These are phyloP conservation scores for Bothriochloa decipiens DNA, from an alignment of 176 grass and related monocot genomes.

Conservation along the genomic window DNA sequence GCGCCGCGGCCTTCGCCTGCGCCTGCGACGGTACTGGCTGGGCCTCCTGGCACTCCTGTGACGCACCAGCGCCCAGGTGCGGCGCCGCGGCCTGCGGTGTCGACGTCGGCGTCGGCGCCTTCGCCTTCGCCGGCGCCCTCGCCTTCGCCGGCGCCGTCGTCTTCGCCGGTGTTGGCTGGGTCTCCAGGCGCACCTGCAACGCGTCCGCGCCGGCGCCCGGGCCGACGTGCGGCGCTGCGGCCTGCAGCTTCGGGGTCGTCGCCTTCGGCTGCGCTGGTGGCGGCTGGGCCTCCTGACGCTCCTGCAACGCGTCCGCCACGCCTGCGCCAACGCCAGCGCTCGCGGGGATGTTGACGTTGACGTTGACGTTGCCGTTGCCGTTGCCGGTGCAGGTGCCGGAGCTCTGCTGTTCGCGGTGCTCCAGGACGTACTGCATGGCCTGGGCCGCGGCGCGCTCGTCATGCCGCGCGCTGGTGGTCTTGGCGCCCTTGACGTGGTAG, in stretches of 20 bases:
- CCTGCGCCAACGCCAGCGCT: too few relatives aligned
- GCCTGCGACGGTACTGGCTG: too few relatives aligned
- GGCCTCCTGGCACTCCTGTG: neutral
- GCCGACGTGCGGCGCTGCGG: too few relatives aligned
- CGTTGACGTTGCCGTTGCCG: neutral
- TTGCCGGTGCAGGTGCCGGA: neutral
- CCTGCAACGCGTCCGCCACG: neutral
- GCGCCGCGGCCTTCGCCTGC: neutral
- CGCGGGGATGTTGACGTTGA: neutral
- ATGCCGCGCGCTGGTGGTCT: neutral
- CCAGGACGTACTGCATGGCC: slow-evolving; percentile 11
- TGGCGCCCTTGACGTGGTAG: slow-evolving; percentile 23
- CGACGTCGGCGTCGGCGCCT: too few relatives aligned
- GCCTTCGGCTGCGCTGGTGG: neutral
- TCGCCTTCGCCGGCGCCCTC: too few relatives aligned
- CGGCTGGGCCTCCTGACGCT: neutral
- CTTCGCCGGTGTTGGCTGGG: too few relatives aligned
- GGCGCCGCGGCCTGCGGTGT: neutral
- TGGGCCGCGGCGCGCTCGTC: neutral
- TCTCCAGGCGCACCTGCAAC: too few relatives aligned
- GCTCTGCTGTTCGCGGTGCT: neutral
- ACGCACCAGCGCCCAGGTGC: neutral
- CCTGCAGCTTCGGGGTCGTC: too few relatives aligned
- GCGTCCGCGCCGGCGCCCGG: too few relatives aligned
- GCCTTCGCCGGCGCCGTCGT: too few relatives aligned